Evolutionary conservation across 306 rosid species (phyloP), one percentile per base, ranked within the genome.

Genomic region (Heteromeles arbutifolia): DNA sequence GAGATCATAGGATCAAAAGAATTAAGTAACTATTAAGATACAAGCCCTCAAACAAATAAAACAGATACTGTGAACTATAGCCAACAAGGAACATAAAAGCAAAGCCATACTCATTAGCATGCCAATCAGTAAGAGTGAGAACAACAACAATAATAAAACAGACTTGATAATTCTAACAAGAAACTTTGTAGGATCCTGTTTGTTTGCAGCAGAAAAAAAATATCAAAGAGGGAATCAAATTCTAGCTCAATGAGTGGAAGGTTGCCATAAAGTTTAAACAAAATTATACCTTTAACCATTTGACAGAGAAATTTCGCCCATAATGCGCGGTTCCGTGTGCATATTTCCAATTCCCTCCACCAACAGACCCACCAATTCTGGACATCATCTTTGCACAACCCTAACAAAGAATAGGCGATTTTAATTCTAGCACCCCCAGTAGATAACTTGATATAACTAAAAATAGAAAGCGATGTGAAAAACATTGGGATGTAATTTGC

Each of bases 321-420:
- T 96, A 96, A 90, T 96, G 99, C 44, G 99, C 98, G 76, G 98
- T 92, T 82, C 98, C 99, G 65, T 96, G 98, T 25, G 97, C 99
- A 88, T 96, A 96, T 84, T 96, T 96, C 99, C 99, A 96, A 79
- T 96, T 96, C 57, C 99, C 99, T n/a, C 99, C 99, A 28, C 93
- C 62, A 78, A 88, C 92, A 79, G 97, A 92, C 68, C 92, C 99
- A 82, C 99, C 99, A 70, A 92, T 96, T 85, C 99, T 96, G 79
- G 99, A 86, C 79, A 87, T 90, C 99, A 96, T 96, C 93, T 92
- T 96, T 79, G 99, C 99, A 86, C 97, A 96, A 77, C 99, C 99
- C 99, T 96, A 79, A 82, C 57, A 82, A 85, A 78, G 74, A 5
- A 69, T 61, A 78, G 52, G 80, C 22, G 31, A 59, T 75, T 39